A percentile compares a stretch with the other conserved stretches of the same genome.
phyloP scores from a whole-genome alignment of 73 alveolate genomes.

The Breviolum minutum region DNA sequence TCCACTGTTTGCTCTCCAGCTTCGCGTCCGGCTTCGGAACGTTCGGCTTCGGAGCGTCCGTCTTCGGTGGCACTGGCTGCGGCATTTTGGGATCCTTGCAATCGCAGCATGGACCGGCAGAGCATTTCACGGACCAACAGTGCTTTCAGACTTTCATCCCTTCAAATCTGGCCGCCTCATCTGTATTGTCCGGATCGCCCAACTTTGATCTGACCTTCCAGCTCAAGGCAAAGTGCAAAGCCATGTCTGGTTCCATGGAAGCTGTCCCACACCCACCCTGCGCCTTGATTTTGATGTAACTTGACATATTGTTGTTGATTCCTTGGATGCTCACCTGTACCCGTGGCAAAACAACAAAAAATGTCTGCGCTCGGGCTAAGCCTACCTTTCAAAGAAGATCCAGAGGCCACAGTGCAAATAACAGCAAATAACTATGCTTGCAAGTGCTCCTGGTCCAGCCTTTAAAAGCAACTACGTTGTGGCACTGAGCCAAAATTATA shows the following conservation, averaged over 20 bases:
- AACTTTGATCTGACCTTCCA: conserved; percentile 51
- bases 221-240: too few species aligned
- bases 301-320: conserved; percentile 78
- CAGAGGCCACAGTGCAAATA: too few species aligned
- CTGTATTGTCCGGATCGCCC: conserved; percentile 77
- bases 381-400: too few species aligned
- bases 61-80: conserved; percentile 61
- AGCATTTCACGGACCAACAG: not conserved
- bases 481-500: too few species aligned
- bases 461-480: too few species aligned
- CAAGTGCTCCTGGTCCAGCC: too few species aligned
- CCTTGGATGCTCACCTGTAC: conserved; percentile 77
- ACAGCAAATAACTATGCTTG: too few species aligned
- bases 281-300: conserved; percentile 86
- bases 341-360: not conserved
- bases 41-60: not conserved
- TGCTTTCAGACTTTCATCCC: not conserved
- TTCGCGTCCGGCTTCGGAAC: not conserved
- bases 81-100: conserved; percentile 75
- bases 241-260: too few species aligned
- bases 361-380: not conserved
- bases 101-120: not conserved
- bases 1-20: not conserved
- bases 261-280: not conserved
- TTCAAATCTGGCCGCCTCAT: conserved; percentile 3